A percentile compares a stretch with the other conserved stretches of the same genome.
Evolutionary conservation across 2,329 filamentous ascomycete genomes (phyloP).

Genomic region (Botrytis sinoallii): DNA sequence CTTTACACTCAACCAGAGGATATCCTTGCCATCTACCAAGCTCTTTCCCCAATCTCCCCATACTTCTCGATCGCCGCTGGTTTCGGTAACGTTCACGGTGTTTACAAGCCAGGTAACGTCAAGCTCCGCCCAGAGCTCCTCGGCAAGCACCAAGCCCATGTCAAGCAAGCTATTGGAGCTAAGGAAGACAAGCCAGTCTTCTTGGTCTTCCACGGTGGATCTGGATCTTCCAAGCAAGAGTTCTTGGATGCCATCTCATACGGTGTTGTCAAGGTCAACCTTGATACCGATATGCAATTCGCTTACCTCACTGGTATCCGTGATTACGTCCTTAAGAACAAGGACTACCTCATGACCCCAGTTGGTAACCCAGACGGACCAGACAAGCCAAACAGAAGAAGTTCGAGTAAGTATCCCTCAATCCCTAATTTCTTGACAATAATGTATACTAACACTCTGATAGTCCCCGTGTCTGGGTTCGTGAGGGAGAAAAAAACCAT

Average conservation of each 20-base stretch:
- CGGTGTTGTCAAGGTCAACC: conserved; percentile 99
- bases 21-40: conserved; percentile 86
- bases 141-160: conserved; percentile 91
- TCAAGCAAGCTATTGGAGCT: conserved; percentile 73
- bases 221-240: conserved; percentile 86
- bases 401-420: conserved; percentile 51
- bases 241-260: conserved; percentile 84
- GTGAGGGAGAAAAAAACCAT: conserved; percentile 98
- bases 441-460: not conserved
- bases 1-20: conserved; percentile 98
- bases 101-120: conserved; percentile 98
- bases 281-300: conserved; percentile 97
- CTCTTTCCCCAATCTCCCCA: conserved; percentile 78
- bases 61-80: conserved; percentile 98
- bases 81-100: conserved; percentile 98
- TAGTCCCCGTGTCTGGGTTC: conserved; percentile 69
- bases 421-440: not conserved
- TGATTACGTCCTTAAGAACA: conserved; percentile 91
- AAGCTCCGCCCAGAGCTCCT: conserved; percentile 95
- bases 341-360: conserved; percentile 83
- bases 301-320: conserved; percentile 91
- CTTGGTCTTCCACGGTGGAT: conserved; percentile 99
- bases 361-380: conserved; percentile 94
- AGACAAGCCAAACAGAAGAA: conserved; percentile 99
- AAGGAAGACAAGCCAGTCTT: conserved; percentile 88